phyloP scores from a whole-genome alignment of 1,284 basidiomycete genomes.

The Pseudozyma sp. region DNA sequence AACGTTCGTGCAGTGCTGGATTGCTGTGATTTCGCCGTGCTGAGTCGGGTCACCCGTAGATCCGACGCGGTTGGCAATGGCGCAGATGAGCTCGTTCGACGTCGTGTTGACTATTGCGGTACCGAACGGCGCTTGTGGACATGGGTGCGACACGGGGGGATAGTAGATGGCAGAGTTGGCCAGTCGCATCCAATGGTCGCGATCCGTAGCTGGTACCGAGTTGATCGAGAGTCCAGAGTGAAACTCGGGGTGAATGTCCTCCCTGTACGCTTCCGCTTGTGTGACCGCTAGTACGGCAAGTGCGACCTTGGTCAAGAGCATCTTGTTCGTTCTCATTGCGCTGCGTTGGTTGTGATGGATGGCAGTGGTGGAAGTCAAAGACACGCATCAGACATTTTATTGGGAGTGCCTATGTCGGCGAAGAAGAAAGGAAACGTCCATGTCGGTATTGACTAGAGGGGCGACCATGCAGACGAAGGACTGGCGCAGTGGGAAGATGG shows the following conservation, averaged over 20 bases:
- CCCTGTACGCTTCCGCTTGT: slow-evolving; percentile 5
- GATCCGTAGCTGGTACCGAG: slow-evolving; percentile 31
- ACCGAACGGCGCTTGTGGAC: slow-evolving; percentile 42
- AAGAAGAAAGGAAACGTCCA: no score
- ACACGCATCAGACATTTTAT: not conserved
- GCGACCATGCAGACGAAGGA: no score
- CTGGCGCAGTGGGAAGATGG: no score
- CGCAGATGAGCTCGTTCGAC: slow-evolving; percentile 56
- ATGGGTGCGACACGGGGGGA: slow-evolving; percentile 37
- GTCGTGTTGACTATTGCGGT: slow-evolving; percentile 55
- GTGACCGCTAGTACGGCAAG: not conserved
- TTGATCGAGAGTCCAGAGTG: slow-evolving; percentile 54
- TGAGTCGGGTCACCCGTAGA: slow-evolving; percentile 55
- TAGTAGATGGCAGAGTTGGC: slow-evolving; percentile 38
- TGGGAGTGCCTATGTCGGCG: not conserved
- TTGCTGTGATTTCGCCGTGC: slow-evolving; percentile 57
- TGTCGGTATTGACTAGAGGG: no score
- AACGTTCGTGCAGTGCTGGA: slow-evolving; percentile 52
- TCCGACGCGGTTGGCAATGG: slow-evolving; percentile 52
- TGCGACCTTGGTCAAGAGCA: slow-evolving; percentile 6
- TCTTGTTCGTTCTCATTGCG: not conserved
- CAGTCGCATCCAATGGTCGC: slow-evolving; percentile 45
- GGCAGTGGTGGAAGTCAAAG: slow-evolving; percentile 4
- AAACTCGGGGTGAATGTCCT: slow-evolving; percentile 40
- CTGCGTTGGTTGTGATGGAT: not conserved